Base-by-base conservation (phyloP, 805 yeast genomes). In the Zygosaccharomyces rouxii region DNA sequence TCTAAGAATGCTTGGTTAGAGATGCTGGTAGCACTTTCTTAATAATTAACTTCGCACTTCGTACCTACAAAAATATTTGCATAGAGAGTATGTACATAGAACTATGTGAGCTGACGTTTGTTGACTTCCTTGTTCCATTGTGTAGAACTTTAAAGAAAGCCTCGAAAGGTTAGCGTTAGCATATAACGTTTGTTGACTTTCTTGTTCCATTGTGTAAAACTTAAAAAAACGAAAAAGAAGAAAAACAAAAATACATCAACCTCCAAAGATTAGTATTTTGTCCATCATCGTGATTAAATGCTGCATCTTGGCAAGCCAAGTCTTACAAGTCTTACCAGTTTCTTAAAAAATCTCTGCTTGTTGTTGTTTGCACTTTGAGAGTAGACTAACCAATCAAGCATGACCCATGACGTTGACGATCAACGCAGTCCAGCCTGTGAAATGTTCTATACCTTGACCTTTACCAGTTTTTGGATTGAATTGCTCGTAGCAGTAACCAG, bases 341-440 rank as follows among this genome's bases (percentile, higher is more conserved):
- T 9, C 19, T 33, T 18, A 19, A 18, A 14, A 35, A 19, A 18
- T 25, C 10, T 11, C 22, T 35, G 39, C 18, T 21, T 33, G 16
- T 33, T 33, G 19, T n/a, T 10, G 18, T 14, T n/a, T n/a, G n/a
- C n/a, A n/a, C n/a, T n/a, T n/a, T n/a, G n/a, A n/a, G n/a, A n/a
- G n/a, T n/a, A n/a, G n/a, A n/a, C n/a, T n/a, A 2, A 25, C n/a
- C 10, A 11, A 4, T 31, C 39, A 51, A 26, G 47, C 42, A 22
- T 51, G 55, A 11, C 68, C 67, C 92, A 94, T 85, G 61, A 94
- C 86, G 53, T 80, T 73, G 4, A 86, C 79, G 10, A 86, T 85
- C 50, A 89, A 69, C 1, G 95, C 81, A 0, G 97, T 83, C 99
- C 99, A 94, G 1, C 99, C 99, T 37, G 88, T 73, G 69, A 94